Conservation (phyloP, 2,329 filamentous ascomycete species). For the Alternaria gaisen region DNA sequence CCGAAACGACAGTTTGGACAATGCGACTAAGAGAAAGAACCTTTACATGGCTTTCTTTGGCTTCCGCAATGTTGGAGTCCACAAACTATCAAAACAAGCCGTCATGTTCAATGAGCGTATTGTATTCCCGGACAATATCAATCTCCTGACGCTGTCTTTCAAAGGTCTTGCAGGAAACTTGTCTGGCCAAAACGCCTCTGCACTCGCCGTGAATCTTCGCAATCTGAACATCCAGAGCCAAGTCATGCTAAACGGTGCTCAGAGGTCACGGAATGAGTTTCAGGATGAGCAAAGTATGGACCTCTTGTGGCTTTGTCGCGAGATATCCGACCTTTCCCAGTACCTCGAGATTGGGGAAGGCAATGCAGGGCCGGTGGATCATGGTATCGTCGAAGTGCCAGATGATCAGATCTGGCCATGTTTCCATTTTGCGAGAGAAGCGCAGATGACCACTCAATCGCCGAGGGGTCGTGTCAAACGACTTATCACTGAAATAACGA, state of each 20-base stretch:
- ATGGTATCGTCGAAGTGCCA: slow-evolving; percentile 40
- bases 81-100: slow-evolving; percentile 33
- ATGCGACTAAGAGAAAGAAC: slow-evolving; percentile 39
- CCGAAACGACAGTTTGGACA: slow-evolving; percentile 52
- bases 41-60: slow-evolving; percentile 52
- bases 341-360: slow-evolving; percentile 11
- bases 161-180: neutral
- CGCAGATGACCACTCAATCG: slow-evolving; percentile 13
- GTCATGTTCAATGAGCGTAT: slow-evolving; percentile 47
- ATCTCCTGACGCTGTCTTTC: slow-evolving; percentile 47
- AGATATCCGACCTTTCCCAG: slow-evolving; percentile 39
- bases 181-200: neutral
- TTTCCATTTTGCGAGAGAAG: neutral
- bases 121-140: slow-evolving; percentile 43
- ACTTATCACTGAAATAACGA: slow-evolving; percentile 52
- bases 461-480: slow-evolving; percentile 56
- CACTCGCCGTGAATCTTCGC: neutral
- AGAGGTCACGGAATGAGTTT: slow-evolving; percentile 20
- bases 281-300: slow-evolving; percentile 32
- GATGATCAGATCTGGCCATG: slow-evolving; percentile 33
- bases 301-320: slow-evolving; percentile 43
- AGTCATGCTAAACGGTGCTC: slow-evolving; percentile 23
- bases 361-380: neutral
- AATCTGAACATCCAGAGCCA: neutral
- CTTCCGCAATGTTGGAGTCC: slow-evolving; percentile 47